Percentiles rank a stretch among this genome's conserved stretches.
These are phyloP conservation scores for Gomphus sp. DNA, from an alignment of 1,284 basidiomycete species.

Conservation along the genomic window DNA sequence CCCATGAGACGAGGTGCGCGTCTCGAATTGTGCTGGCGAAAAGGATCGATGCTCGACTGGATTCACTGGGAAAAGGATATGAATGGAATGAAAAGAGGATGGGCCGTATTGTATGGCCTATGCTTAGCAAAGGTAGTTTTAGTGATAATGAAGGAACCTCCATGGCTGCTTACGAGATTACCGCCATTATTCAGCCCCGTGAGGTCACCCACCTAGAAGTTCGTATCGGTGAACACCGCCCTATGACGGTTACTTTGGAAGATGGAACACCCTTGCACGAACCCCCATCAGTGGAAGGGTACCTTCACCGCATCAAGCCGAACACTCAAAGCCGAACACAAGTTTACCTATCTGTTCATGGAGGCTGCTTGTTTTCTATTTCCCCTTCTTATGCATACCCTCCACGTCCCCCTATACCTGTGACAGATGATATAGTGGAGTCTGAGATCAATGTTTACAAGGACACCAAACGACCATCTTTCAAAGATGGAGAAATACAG, in stretches of 20 bases:
- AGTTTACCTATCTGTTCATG: constrained; percentile 66
- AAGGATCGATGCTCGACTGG: constrained; percentile 70
- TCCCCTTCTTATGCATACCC: constrained; percentile 47
- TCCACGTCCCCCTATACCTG: constrained; percentile 51
- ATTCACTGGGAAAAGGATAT: constrained; percentile 62
- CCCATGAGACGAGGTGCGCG: constrained; percentile 44
- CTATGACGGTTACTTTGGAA: constrained; percentile 42
- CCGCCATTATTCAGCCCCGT: constrained; percentile 28
- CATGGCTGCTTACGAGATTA: constrained; percentile 3
- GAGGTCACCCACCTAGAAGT: constrained; percentile 59
- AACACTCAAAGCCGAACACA: constrained; percentile 50
- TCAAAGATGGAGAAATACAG: constrained; percentile 33
- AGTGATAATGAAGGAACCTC: background rate
- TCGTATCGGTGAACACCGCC: constrained; percentile 57
- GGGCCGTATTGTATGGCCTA: constrained; percentile 67
- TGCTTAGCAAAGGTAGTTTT: constrained; percentile 54
- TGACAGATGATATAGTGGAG: constrained; percentile 14
- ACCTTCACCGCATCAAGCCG: constrained; percentile 61
- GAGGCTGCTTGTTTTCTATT: constrained; percentile 63
- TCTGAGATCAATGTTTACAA: background rate
- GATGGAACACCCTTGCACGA: constrained; percentile 52
- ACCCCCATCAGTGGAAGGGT: constrained; percentile 74
- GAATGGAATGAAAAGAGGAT: constrained; percentile 50
- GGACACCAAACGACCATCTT: constrained; percentile 17
- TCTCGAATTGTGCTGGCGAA: constrained; percentile 73